Conservation (phyloP, 2,329 filamentous ascomycete species). For the Pseudogymnoascus sp. region DNA sequence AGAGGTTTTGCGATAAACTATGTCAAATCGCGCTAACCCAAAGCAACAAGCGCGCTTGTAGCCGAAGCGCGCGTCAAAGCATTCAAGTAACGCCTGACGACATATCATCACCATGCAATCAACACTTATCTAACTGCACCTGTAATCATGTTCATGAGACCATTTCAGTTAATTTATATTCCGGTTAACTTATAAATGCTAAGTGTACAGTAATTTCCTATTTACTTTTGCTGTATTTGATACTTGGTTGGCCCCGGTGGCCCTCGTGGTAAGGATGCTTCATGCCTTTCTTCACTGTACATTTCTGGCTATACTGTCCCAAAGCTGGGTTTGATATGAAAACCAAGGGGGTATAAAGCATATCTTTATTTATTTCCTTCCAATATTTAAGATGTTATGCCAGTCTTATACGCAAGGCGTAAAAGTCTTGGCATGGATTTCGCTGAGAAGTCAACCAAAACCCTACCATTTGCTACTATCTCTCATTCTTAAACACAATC, state of each 20-base stretch:
- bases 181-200: neutral
- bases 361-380: neutral
- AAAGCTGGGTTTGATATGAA: neutral
- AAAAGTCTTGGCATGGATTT: neutral
- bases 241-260: neutral
- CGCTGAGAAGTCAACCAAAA: neutral
- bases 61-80: slow-evolving; percentile 1
- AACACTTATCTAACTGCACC: neutral
- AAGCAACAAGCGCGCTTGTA: slow-evolving; percentile 1
- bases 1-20: slow-evolving; percentile 6
- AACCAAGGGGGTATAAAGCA: neutral
- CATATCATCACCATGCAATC: neutral
- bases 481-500: neutral
- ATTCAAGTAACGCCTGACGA: neutral
- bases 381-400: neutral
- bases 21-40: neutral
- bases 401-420: neutral
- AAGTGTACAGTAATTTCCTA: neutral
- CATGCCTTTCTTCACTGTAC: neutral
- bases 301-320: neutral
- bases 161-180: neutral
- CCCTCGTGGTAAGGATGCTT: neutral
- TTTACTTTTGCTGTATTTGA: neutral
- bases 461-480: neutral
- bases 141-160: neutral